Percentiles rank a stretch among this genome's conserved stretches.
phyloP scores from a whole-genome alignment of 169 alveolate species.

The Cryptosporidium tyzzeri region DNA sequence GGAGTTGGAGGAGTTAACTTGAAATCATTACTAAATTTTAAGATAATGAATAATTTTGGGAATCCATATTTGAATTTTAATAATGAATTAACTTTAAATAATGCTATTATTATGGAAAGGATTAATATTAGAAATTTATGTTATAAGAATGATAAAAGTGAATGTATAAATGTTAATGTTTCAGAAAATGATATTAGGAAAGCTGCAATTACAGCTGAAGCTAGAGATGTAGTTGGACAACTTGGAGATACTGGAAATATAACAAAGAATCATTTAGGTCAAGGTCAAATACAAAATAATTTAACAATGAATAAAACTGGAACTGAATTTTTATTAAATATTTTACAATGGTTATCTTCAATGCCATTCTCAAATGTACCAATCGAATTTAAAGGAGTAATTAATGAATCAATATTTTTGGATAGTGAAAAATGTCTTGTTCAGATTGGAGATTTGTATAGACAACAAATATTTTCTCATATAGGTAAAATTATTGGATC shows the following conservation, averaged over 20 bases:
- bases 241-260: neutral
- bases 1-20: neutral
- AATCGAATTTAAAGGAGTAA: constrained; percentile 52
- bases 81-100: neutral
- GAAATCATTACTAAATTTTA: neutral
- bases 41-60: constrained; percentile 7
- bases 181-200: neutral
- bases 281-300: constrained; percentile 43
- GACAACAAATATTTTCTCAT: constrained; percentile 52
- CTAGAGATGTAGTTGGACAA: neutral
- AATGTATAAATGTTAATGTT: neutral
- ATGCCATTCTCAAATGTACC: constrained; percentile 71
- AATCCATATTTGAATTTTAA: constrained; percentile 3
- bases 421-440: constrained; percentile 39
- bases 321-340: constrained; percentile 29
- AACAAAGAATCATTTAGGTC: neutral
- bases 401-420: constrained; percentile 45
- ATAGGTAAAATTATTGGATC: constrained; percentile 49
- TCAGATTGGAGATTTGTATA: constrained; percentile 36
- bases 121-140: neutral
- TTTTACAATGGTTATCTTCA: constrained; percentile 38
- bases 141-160: neutral
- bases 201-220: neutral
- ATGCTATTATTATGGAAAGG: neutral
- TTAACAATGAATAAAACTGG: constrained; percentile 38